A percentile compares a stretch with the other conserved stretches of the same genome.
These are phyloP conservation scores for Theobroma cacao DNA, from an alignment of 345 rosid species.

Conservation along the genomic window DNA sequence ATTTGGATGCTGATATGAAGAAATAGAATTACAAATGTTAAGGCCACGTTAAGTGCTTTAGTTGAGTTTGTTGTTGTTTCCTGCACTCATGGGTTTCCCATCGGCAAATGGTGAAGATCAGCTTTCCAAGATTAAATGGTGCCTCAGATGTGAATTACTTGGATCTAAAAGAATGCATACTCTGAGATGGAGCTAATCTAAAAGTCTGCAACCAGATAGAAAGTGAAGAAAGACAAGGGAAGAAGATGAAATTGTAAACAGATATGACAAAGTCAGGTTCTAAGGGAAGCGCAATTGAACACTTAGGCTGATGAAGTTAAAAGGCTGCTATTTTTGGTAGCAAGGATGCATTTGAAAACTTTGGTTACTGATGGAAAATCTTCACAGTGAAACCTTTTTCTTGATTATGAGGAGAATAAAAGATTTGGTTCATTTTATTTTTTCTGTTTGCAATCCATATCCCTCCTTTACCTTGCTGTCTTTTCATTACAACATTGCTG, in stretches of 20 bases:
- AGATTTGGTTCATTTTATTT: not conserved
- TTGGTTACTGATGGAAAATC: not conserved
- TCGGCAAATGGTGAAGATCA: not conserved
- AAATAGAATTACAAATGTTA: not conserved
- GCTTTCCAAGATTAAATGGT: not conserved
- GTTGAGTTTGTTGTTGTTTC: not conserved
- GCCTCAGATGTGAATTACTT: not conserved
- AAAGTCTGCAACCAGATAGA: not conserved
- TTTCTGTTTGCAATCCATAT: not conserved
- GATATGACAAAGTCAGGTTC: conserved; percentile 1
- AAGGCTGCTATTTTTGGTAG: not conserved
- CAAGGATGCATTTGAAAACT: not conserved
- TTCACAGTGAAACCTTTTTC: not conserved
- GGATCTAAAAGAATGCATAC: not conserved
- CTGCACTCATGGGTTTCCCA: not conserved
- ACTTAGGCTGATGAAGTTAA: not conserved
- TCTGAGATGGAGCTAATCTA: not conserved
- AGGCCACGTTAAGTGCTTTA: not conserved
- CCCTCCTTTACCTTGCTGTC: not conserved
- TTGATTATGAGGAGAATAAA: not conserved
- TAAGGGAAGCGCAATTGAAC: conserved; percentile 5
- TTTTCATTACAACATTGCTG: not conserved
- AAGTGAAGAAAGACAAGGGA: conserved; percentile 1
- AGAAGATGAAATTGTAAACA: not conserved
- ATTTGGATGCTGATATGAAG: not conserved